A percentile compares a stretch with the other conserved stretches of the same genome.
Conservation (phyloP, 2,329 filamentous ascomycete genomes). For the Ophiostoma fasciatum region DNA sequence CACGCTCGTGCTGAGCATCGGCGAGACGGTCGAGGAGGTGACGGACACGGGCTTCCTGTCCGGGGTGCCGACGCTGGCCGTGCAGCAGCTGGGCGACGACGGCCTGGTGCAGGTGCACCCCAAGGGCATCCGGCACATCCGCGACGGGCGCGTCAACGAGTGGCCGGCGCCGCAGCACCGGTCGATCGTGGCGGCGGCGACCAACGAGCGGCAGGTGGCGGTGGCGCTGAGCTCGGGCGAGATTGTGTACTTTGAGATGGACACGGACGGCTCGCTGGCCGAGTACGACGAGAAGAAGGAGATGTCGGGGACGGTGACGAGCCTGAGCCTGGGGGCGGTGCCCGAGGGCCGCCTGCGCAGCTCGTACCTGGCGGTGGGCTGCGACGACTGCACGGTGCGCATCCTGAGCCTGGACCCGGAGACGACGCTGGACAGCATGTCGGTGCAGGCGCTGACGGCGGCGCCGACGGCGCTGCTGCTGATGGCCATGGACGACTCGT, state of each 20-base stretch:
- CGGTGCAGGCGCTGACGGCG: slow-evolving; percentile 83
- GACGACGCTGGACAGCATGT: slow-evolving; percentile 81
- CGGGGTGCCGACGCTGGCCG: slow-evolving; percentile 75
- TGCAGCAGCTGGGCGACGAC: slow-evolving; percentile 88
- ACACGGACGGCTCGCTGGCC: slow-evolving; percentile 73
- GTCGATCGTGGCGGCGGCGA: slow-evolving; percentile 86
- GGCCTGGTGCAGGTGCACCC: slow-evolving; percentile 89
- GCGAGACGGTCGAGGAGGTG: slow-evolving; percentile 92
- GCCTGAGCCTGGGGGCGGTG: slow-evolving; percentile 83
- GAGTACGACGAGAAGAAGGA: slow-evolving; percentile 93
- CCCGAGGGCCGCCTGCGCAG: slow-evolving; percentile 80
- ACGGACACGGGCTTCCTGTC: slow-evolving; percentile 86
- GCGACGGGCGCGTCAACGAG: slow-evolving; percentile 66
- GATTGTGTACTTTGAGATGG: slow-evolving; percentile 97
- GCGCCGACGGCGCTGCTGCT: slow-evolving; percentile 80
- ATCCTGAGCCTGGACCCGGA: slow-evolving; percentile 84
- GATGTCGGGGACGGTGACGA: slow-evolving; percentile 91
- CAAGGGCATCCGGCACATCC: slow-evolving; percentile 87
- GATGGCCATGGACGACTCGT: slow-evolving; percentile 91
- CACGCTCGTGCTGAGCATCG: slow-evolving; percentile 86
- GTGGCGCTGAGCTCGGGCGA: slow-evolving; percentile 91
- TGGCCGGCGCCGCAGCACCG: slow-evolving; percentile 90
- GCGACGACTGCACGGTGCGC: slow-evolving; percentile 89
- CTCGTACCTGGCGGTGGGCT: slow-evolving; percentile 88
- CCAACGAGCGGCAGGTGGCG: slow-evolving; percentile 85